Conservation (phyloP, 1,139 yeast species). For the Suhomyces panamericanus region DNA sequence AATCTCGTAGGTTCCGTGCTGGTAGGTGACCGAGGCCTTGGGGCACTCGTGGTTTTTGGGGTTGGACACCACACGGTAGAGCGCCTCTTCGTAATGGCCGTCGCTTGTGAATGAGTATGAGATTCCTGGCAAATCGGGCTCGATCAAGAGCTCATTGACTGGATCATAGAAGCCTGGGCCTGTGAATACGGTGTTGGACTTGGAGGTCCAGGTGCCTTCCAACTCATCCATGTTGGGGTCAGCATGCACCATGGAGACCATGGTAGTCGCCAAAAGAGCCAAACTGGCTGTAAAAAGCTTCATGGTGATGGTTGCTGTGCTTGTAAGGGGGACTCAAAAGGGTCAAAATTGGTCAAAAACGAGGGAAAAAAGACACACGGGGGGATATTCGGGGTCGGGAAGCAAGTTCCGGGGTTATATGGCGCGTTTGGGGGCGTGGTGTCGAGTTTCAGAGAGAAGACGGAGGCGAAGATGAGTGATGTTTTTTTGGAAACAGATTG, state of each 20-base stretch:
- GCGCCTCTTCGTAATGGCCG: constrained; percentile 88
- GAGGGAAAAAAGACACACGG: not conserved
- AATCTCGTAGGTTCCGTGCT: constrained; percentile 80
- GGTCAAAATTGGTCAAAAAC: not conserved
- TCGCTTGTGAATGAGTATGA: constrained; percentile 90
- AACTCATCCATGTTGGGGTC: constrained; percentile 37
- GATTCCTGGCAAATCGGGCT: constrained; percentile 93
- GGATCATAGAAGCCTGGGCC: constrained; percentile 98
- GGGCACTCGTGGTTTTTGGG: constrained; percentile 80
- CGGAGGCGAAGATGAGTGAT: not conserved
- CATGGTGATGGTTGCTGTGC: constrained; percentile 7
- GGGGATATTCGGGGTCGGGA: not conserved
- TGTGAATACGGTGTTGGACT: constrained; percentile 90
- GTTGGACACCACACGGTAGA: constrained; percentile 73
- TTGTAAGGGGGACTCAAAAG: not conserved
- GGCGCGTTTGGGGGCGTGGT: not conserved
- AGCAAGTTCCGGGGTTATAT: not conserved
- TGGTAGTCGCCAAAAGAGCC: constrained; percentile 5
- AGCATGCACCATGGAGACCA: constrained; percentile 11
- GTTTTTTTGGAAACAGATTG: not conserved
- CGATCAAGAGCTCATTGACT: constrained; percentile 86
- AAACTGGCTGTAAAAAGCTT: constrained; percentile 9
- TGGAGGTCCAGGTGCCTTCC: constrained; percentile 94
- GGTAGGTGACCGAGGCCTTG: constrained; percentile 75
- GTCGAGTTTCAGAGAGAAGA: not conserved